Conservation (phyloP, 495 filamentous ascomycete genomes). For the Aspergillus funiculosus region DNA sequence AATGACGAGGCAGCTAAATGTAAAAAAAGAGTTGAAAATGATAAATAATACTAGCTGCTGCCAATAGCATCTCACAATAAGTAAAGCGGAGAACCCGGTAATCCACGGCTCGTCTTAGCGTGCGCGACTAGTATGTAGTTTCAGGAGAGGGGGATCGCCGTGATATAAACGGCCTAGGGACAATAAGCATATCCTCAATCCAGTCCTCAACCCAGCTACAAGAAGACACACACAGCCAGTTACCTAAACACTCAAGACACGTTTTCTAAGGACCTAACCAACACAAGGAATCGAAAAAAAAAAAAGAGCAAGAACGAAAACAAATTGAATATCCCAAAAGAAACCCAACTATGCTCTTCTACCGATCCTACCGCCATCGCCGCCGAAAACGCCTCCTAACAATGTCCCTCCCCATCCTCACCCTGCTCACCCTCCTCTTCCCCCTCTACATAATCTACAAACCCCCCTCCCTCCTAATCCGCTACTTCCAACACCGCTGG, state of each 20-base stretch:
- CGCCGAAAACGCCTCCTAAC: constrained; percentile 42
- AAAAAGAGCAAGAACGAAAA: background rate
- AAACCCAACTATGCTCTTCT: constrained; percentile 33
- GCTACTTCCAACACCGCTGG: constrained; percentile 61
- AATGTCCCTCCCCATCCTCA: constrained; percentile 44
- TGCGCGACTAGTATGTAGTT: background rate
- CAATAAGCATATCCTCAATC: no score
- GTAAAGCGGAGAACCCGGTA: background rate
- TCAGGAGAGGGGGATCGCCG: no score
- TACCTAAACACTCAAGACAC: background rate
- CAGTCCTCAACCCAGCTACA: no score
- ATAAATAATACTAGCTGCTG: background rate
- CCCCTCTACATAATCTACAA: constrained; percentile 69
- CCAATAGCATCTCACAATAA: constrained; percentile 6
- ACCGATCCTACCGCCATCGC: constrained; percentile 30
- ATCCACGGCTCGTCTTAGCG: background rate
- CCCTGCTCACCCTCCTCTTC: constrained; percentile 43
- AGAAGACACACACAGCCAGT: background rate
- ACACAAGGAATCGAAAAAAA: background rate
- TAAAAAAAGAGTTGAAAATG: no score
- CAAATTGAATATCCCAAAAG: background rate
- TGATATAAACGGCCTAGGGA: no score
- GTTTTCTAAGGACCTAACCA: background rate
- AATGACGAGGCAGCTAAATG: constrained; percentile 8
- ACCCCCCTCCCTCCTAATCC: constrained; percentile 60